These are phyloP conservation scores for Melastoma candidum DNA, from an alignment of 441 rosid species.

Conservation along the genomic window DNA sequence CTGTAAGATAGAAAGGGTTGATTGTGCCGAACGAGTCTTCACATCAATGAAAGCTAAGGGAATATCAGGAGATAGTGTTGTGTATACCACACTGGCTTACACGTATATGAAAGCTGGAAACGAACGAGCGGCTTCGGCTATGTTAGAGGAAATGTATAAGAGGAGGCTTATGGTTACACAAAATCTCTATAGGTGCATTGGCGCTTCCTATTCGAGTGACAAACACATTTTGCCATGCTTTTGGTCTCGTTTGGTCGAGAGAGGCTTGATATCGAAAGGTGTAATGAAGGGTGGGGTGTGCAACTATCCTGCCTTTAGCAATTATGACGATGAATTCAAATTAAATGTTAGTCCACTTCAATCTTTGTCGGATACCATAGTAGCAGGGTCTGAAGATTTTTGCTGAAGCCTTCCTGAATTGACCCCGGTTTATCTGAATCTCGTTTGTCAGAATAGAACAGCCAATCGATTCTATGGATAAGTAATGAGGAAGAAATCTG, in stretches of 20 bases:
- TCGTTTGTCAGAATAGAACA: no score
- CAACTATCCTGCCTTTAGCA: no score
- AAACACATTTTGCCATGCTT: constrained; percentile 38
- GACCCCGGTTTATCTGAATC: no score
- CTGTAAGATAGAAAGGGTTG: constrained; percentile 58
- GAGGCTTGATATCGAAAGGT: constrained; percentile 56
- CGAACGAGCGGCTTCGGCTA: constrained; percentile 33
- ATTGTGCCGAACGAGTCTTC: constrained; percentile 41
- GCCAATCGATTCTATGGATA: no score
- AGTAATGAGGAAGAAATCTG: no score
- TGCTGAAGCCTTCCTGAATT: no score
- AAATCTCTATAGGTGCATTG: constrained; percentile 48
- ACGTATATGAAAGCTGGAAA: constrained; percentile 75
- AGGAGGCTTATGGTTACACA: constrained; percentile 64
- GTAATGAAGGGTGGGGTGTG: constrained; percentile 31
- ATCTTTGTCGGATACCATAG: no score
- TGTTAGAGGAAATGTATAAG: constrained; percentile 66
- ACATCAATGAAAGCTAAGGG: constrained; percentile 59
- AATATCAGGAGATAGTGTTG: constrained; percentile 58
- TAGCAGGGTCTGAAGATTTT: no score
- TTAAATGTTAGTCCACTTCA: no score
- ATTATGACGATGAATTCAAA: no score
- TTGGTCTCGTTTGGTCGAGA: constrained; percentile 61
- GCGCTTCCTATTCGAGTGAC: constrained; percentile 55
- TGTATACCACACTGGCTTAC: constrained; percentile 56